Percentiles rank a stretch among this genome's conserved stretches.
These are phyloP conservation scores for Populus hybrid DNA, from an alignment of 441 rosid species.

Conservation along the genomic window DNA sequence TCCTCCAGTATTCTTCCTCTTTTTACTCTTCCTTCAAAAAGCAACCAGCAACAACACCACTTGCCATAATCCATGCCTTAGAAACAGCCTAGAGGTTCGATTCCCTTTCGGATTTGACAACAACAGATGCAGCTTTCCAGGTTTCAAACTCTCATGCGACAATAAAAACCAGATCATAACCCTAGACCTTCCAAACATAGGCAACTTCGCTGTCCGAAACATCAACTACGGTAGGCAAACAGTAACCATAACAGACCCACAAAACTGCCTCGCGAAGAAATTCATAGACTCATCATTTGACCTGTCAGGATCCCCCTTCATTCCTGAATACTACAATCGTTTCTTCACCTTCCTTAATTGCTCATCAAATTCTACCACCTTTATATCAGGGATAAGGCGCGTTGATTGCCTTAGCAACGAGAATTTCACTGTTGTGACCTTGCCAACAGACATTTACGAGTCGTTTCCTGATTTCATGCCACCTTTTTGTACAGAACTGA, in stretches of 20 bases:
- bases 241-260: conserved; percentile 32
- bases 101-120: conserved; percentile 39
- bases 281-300: conserved; percentile 23
- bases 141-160: conserved; percentile 36
- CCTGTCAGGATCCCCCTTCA: conserved; percentile 25
- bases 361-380: neutral
- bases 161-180: conserved; percentile 5
- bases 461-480: neutral
- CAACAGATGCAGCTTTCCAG: conserved; percentile 26
- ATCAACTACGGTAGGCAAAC: conserved; percentile 33
- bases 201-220: conserved; percentile 27
- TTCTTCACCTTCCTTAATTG: conserved; percentile 35
- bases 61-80: conserved; percentile 13
- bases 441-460: neutral
- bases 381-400: neutral
- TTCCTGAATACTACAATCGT: neutral
- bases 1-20: neutral
- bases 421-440: conserved; percentile 25
- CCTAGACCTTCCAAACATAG: conserved; percentile 34
- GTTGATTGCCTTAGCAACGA: conserved; percentile 32
- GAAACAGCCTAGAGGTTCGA: conserved; percentile 14
- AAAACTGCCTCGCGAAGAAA: conserved; percentile 30
- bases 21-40: conserved; percentile 2
- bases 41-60: conserved; percentile 8
- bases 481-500: conserved; percentile 15